These are phyloP conservation scores for Trichomonas gallinae DNA, from an alignment of 208 protist genomes.

Conservation along the genomic window DNA sequence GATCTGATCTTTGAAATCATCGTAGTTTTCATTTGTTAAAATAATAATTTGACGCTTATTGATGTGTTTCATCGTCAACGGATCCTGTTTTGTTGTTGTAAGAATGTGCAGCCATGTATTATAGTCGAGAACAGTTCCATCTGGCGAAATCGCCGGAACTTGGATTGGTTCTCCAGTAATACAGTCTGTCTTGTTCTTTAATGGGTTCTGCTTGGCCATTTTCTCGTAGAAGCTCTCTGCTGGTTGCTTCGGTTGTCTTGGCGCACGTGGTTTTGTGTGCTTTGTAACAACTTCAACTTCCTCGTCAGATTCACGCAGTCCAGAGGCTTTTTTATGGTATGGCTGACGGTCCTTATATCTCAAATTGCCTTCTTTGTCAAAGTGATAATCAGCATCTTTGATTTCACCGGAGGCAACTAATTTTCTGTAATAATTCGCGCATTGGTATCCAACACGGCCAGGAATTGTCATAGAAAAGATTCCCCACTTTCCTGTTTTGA, in stretches of 20 bases:
- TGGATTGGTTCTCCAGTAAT: neutral
- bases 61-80: neutral
- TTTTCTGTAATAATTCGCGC: slow-evolving; percentile 6
- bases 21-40: neutral
- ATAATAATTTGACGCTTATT: neutral
- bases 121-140: neutral
- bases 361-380: neutral
- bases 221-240: neutral
- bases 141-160: neutral
- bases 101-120: neutral
- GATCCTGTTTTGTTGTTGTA: neutral
- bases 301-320: neutral
- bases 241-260: neutral
- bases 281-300: neutral
- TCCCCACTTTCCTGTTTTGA: slow-evolving; percentile 41
- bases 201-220: neutral
- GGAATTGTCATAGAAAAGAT: slow-evolving; percentile 50
- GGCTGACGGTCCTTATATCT: neutral
- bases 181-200: neutral
- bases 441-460: slow-evolving; percentile 52
- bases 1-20: neutral
- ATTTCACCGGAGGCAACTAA: neutral
- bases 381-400: neutral
- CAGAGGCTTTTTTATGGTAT: neutral
- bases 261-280: neutral